Base-by-base conservation (phyloP, 2,329 filamentous ascomycete species). In the Neonectria coccinea region DNA sequence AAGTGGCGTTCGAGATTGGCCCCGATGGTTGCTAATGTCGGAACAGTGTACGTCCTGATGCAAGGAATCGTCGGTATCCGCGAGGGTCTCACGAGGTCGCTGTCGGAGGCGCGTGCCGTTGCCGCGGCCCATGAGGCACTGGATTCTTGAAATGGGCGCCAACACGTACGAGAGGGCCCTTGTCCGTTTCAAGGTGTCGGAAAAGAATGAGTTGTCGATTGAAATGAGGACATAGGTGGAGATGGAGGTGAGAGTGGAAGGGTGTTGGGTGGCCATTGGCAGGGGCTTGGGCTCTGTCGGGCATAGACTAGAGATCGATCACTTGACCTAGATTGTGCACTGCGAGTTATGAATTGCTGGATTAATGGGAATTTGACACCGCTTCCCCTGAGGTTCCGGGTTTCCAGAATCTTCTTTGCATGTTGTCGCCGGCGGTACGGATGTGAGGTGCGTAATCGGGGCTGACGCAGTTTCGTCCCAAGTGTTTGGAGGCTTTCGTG, bases 41-140 rank as follows among this genome's bases (percentile, higher is more conserved):
- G 42, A 50, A 48, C 56, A 85, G 85, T 82, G 73, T 85, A 83
- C 68, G 77, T 81, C 5, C 77, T 84, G 69, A 78, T 84, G 75
- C 83, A 85, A 65, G 84, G 84, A 48, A 78, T 86, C 56, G 76
- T 83, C 56, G 80, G 79, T 61, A 79, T 85, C 70, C 83, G 85
- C 22, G 84, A 87, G 73, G 77, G 76, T 39, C 65, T 81, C 29
- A 76, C 74, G 11, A 66, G 73, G 52, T 72, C 76, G 6, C 58
- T 67, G 4, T 63, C 69, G n/a, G 71, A 73, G 45, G 67, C 69
- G 14, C 71, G 72, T 7, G 70, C 67, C 7, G 62, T 68, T 5
- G 73, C 70, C 31, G 73, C 73, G n/a, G 68, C 68, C 3, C 70
- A 74, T 44, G 66, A 67, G 41, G 65, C 71, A 5, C 64, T 75